Evolutionary conservation across 148 eudicot species (phyloP).

Genomic region (Vaccinium myrtillus): DNA sequence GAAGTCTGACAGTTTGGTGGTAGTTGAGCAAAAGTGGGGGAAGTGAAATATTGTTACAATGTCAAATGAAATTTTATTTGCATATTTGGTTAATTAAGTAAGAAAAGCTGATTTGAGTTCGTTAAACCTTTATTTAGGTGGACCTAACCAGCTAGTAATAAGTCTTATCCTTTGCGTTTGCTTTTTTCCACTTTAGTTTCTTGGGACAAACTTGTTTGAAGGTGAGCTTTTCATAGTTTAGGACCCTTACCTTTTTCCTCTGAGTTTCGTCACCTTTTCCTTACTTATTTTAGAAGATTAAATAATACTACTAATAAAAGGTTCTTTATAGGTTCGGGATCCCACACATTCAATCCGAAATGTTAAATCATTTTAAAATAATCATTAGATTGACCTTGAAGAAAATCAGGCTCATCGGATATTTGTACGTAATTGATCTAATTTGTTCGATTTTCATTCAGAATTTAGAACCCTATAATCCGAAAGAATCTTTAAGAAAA

Average conservation of each 20-base stretch:
- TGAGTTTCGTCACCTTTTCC: not conserved
- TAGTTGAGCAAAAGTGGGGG: too few species aligned
- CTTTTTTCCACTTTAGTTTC: not conserved
- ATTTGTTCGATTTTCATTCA: too few species aligned
- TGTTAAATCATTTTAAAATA: too few species aligned
- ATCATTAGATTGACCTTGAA: too few species aligned
- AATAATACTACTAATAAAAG: not conserved
- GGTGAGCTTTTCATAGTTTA: not conserved
- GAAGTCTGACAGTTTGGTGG: too few species aligned
- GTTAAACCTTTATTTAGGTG: not conserved
- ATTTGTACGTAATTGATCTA: too few species aligned
- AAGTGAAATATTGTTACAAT: too few species aligned
- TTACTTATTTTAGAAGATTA: not conserved
- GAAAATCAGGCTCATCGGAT: too few species aligned
- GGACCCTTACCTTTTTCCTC: not conserved
- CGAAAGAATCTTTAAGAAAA: too few species aligned
- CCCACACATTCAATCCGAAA: too few species aligned
- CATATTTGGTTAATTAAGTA: not conserved
- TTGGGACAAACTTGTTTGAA: not conserved
- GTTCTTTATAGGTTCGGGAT: slow-evolving; percentile 7
- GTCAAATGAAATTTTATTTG: too few species aligned
- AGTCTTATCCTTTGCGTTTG: not conserved
- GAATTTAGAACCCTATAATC: too few species aligned
- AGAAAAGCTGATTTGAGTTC: not conserved
- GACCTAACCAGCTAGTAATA: not conserved